Evolutionary conservation across 2,329 filamentous ascomycete species (phyloP).

Genomic region (Periconia digitata): DNA sequence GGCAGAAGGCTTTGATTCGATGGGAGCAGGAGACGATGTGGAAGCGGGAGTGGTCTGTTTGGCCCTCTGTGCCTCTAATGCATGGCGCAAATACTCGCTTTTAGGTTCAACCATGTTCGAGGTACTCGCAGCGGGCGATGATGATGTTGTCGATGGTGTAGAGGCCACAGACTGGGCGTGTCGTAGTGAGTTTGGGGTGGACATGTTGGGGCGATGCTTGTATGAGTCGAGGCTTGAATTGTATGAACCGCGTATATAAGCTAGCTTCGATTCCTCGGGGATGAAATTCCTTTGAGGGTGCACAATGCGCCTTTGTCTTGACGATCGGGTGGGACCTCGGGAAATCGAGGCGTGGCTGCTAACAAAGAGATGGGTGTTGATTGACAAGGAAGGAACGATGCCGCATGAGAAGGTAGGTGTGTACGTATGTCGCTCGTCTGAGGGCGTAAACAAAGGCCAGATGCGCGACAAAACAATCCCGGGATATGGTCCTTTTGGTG

Average conservation of each 20-base stretch:
- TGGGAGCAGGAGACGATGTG: conserved; percentile 9
- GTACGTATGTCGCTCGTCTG: no score
- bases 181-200: conserved; percentile 21
- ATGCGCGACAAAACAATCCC: neutral
- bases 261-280: no score
- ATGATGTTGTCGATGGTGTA: conserved; percentile 16
- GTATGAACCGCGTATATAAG: no score
- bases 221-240: neutral
- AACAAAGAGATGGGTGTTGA: no score
- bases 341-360: no score
- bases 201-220: conserved; percentile 17
- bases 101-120: conserved; percentile 31
- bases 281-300: no score
- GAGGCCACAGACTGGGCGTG: conserved; percentile 19
- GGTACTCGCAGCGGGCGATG: conserved; percentile 13
- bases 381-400: no score
- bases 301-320: no score
- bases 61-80: conserved; percentile 33
- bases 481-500: neutral
- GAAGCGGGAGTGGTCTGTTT: conserved; percentile 21
- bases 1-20: conserved; percentile 5
- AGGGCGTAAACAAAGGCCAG: neutral
- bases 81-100: conserved; percentile 36
- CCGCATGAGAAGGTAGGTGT: no score
- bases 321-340: no score